phyloP scores from a whole-genome alignment of 176 grass and related monocot genomes.

The Cenchrus fungigraminus region DNA sequence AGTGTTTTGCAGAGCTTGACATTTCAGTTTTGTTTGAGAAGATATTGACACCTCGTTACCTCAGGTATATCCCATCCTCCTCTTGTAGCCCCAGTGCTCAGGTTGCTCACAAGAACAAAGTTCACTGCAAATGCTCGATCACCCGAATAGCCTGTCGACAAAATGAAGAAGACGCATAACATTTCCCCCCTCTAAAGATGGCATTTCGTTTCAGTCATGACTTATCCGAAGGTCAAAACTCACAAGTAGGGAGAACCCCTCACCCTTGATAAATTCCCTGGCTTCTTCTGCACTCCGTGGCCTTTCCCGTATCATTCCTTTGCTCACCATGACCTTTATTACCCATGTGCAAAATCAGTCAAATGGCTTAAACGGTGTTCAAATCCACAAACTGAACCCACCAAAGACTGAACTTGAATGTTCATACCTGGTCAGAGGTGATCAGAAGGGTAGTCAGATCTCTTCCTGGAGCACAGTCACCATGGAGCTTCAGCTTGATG shows the following conservation, averaged over 20 bases:
- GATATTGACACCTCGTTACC: constrained; percentile 20
- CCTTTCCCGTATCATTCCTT: constrained; percentile 65
- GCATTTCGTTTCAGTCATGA: neutral
- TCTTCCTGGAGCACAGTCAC: neutral
- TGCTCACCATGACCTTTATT: constrained; percentile 74
- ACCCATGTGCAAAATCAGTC: neutral
- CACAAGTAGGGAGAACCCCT: neutral
- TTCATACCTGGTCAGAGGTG: constrained; percentile 67
- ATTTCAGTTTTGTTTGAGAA: neutral
- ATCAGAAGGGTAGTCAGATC: constrained; percentile 50
- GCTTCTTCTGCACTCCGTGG: constrained; percentile 64
- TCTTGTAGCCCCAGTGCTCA: constrained; percentile 49
- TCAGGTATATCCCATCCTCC: constrained; percentile 70
- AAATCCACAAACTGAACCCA: neutral
- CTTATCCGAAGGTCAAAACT: neutral
- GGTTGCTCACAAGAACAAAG: constrained; percentile 75
- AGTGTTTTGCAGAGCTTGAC: neutral
- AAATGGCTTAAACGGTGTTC: neutral
- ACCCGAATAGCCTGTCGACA: constrained; percentile 56
- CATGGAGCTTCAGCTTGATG: constrained; percentile 46
- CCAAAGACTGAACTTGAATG: neutral
- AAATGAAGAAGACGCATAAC: neutral
- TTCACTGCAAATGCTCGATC: constrained; percentile 63
- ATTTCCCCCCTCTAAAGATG: neutral
- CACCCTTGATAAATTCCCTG: constrained; percentile 80